Evolutionary conservation across 1,284 basidiomycete species (phyloP).

Genomic region (Microbotryum silenes-acaulis): DNA sequence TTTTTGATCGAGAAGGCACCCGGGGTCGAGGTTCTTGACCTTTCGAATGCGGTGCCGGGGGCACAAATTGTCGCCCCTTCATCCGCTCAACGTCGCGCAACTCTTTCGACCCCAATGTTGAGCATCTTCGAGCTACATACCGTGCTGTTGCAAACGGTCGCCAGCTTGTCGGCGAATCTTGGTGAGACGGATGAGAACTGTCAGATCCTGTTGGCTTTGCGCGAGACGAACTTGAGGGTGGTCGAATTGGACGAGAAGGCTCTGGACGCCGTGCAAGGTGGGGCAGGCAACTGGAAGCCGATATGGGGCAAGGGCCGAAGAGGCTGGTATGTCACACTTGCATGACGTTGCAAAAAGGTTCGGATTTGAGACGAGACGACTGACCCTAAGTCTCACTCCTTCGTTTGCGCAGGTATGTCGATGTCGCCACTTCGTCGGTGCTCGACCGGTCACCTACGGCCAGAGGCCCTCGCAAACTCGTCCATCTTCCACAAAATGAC

Average conservation of each 20-base stretch:
- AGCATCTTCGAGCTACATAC: constrained; percentile 32
- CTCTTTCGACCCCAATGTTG: constrained; percentile 18
- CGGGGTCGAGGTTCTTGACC: constrained; percentile 76
- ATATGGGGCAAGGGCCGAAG: constrained; percentile 83
- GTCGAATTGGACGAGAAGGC: constrained; percentile 75
- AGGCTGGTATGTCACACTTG: constrained; percentile 87
- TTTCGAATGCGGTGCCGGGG: constrained; percentile 60
- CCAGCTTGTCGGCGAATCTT: not conserved
- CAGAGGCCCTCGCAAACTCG: constrained; percentile 53
- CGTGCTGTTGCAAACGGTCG: constrained; percentile 22
- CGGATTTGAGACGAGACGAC: not conserved
- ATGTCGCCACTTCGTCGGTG: constrained; percentile 16
- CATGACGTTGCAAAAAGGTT: not conserved
- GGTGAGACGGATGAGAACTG: no score
- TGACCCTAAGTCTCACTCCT: not conserved
- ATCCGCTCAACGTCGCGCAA: constrained; percentile 12
- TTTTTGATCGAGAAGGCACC: constrained; percentile 64
- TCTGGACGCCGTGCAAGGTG: constrained; percentile 62
- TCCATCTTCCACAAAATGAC: constrained; percentile 57
- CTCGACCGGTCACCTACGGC: not conserved
- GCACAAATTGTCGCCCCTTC: constrained; percentile 37
- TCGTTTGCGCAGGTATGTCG: constrained; percentile 19
- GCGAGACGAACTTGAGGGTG: constrained; percentile 65
- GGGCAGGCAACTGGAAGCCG: constrained; percentile 74
- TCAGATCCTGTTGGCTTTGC: constrained; percentile 13